These are phyloP conservation scores for Prinsepia uniflora DNA, from an alignment of 306 rosid species.

Conservation along the genomic window DNA sequence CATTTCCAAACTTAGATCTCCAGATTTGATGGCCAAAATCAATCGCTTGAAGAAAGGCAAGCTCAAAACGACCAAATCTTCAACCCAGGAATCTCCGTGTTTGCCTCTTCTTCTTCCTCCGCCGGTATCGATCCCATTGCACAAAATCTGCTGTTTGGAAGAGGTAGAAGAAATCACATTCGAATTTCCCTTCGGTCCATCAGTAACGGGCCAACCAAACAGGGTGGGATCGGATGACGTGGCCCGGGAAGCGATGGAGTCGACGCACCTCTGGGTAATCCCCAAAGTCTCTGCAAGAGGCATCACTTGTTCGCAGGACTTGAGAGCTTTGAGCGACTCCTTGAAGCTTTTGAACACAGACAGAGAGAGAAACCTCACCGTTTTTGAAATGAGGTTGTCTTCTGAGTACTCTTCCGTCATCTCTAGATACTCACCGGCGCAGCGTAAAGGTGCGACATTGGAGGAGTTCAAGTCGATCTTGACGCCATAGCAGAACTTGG, in stretches of 20 bases:
- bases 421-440: constrained; percentile 90
- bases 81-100: constrained; percentile 65
- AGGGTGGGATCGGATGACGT: constrained; percentile 63
- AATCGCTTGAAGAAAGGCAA: constrained; percentile 63
- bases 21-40: constrained; percentile 53
- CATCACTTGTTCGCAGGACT: constrained; percentile 65
- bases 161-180: constrained; percentile 12
- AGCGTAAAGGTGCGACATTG: constrained; percentile 83
- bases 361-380: constrained; percentile 67
- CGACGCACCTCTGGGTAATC: constrained; percentile 66
- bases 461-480: constrained; percentile 66
- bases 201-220: constrained; percentile 75
- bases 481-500: constrained; percentile 93
- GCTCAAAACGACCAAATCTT: constrained; percentile 61
- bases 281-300: constrained; percentile 59
- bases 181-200: constrained; percentile 21
- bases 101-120: constrained; percentile 42
- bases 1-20: constrained; percentile 54
- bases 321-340: constrained; percentile 67
- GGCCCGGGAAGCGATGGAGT: constrained; percentile 57
- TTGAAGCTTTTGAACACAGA: constrained; percentile 61
- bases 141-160: constrained; percentile 50
- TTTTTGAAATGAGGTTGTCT: constrained; percentile 81
- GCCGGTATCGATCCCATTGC: constrained; percentile 65
- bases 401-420: constrained; percentile 89